phyloP scores from a whole-genome alignment of 2,329 filamentous ascomycete genomes.

The Cucurbitaria berberidis region DNA sequence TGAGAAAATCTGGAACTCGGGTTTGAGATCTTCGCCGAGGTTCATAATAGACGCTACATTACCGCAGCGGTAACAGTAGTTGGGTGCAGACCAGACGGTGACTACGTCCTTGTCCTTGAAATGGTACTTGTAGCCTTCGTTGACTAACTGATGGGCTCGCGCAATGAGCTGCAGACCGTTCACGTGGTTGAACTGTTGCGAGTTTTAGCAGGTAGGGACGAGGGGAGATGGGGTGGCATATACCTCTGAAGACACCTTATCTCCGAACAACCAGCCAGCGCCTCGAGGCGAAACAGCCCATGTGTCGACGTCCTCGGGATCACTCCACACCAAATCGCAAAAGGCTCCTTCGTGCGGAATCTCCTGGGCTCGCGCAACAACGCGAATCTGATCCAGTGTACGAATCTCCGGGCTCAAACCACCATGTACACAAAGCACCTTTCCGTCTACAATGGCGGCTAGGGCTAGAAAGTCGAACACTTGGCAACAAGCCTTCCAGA shows the following conservation, averaged over 20 bases:
- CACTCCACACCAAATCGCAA: conserved; percentile 96
- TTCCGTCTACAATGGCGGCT: conserved; percentile 96
- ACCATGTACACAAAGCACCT: conserved; percentile 98
- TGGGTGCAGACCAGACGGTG: conserved; percentile 90
- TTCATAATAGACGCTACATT: conserved; percentile 88
- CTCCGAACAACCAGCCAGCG: conserved; percentile 72
- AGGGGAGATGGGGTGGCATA: conserved; percentile 7
- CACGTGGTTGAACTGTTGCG: conserved; percentile 71
- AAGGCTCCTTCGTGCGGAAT: conserved; percentile 98
- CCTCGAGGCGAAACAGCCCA: conserved; percentile 74
- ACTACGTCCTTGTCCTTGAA: conserved; percentile 96
- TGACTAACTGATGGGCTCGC: conserved; percentile 75
- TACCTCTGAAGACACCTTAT: conserved; percentile 73
- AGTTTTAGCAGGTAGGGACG: neutral
- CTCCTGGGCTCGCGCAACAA: conserved; percentile 80
- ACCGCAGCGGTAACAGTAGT: conserved; percentile 63
- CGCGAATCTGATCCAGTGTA: conserved; percentile 84
- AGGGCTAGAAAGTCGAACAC: conserved; percentile 98
- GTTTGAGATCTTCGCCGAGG: conserved; percentile 86
- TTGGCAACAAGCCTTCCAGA: conserved; percentile 99
- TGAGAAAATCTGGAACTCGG: conserved; percentile 90
- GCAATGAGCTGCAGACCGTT: conserved; percentile 75
- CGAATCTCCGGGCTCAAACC: conserved; percentile 97
- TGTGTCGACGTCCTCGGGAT: conserved; percentile 72
- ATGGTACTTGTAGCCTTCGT: conserved; percentile 87